phyloP scores from a whole-genome alignment of 2,329 filamentous ascomycete genomes.

The Pseudogymnoascus pannorum region DNA sequence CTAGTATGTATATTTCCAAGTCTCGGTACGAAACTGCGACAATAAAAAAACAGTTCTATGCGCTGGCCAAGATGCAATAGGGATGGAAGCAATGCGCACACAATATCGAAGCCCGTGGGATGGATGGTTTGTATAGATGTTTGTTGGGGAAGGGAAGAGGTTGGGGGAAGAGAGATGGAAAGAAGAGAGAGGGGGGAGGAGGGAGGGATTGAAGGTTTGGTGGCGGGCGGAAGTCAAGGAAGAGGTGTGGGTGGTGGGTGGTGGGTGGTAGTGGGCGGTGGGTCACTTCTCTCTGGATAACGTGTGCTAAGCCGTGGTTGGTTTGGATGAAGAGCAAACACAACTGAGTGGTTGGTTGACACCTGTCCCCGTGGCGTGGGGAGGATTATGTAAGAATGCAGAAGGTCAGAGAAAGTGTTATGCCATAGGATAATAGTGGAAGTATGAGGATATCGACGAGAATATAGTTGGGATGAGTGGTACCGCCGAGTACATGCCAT shows the following conservation, averaged over 20 bases:
- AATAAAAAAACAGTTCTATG: not conserved
- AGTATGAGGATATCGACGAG: not conserved
- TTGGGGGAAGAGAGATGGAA: not conserved
- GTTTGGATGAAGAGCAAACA: not conserved
- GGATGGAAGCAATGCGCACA: not conserved
- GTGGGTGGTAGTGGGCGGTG: not conserved
- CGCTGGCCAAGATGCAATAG: not conserved
- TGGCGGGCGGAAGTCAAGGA: too few relatives aligned
- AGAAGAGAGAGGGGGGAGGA: not conserved
- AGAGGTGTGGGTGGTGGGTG: not conserved
- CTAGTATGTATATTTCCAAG: constrained; percentile 1
- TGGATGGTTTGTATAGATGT: not conserved
- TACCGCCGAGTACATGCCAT: not conserved
- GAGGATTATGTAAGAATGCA: not conserved
- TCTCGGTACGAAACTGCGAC: not conserved
- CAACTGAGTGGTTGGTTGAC: not conserved
- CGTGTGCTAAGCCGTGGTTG: not conserved
- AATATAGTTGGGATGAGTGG: not conserved
- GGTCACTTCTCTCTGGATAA: not conserved
- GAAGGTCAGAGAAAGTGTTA: not conserved
- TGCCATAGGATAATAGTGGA: not conserved
- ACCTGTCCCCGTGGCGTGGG: not conserved
- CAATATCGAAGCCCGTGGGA: not conserved
- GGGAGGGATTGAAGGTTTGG: not conserved
- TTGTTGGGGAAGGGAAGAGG: not conserved